These are phyloP conservation scores for Leucocoprinus birnbaumii DNA, from an alignment of 768 basidiomycete species.

Conservation along the genomic window DNA sequence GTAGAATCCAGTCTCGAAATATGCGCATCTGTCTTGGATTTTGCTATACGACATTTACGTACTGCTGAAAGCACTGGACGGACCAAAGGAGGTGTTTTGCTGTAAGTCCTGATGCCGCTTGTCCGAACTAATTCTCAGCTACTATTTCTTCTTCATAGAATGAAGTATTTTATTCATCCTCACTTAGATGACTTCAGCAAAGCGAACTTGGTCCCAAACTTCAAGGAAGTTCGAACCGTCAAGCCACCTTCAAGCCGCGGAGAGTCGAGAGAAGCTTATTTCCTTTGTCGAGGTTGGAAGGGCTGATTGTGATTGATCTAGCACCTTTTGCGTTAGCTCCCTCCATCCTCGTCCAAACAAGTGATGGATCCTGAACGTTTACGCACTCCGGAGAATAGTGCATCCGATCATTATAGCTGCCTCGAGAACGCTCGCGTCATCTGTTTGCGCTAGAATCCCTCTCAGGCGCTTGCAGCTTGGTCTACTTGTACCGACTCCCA, in stretches of 20 bases:
- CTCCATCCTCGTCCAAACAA: too few species aligned
- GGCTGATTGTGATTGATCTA: slow-evolving; percentile 15
- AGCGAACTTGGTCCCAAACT: slow-evolving; percentile 55
- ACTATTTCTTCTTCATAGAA: slow-evolving; percentile 41
- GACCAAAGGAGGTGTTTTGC: slow-evolving; percentile 46
- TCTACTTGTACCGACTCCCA: too few species aligned
- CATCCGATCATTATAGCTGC: too few species aligned
- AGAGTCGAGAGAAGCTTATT: slow-evolving; percentile 83
- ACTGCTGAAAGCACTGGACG: slow-evolving; percentile 40
- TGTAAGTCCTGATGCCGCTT: slow-evolving; percentile 44
- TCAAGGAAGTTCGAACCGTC: slow-evolving; percentile 60
- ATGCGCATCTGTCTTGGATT: slow-evolving; percentile 69
- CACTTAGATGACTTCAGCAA: slow-evolving; percentile 61
- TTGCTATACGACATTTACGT: slow-evolving; percentile 54
- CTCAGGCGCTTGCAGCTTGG: too few species aligned
- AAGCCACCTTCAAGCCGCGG: slow-evolving; percentile 83
- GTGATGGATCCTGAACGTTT: too few species aligned
- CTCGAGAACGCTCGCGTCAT: too few species aligned
- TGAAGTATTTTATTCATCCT: slow-evolving; percentile 87
- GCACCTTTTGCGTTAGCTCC: too few species aligned
- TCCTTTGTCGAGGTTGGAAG: slow-evolving; percentile 77
- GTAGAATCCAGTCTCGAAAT: slow-evolving; percentile 68
- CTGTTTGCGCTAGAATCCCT: too few species aligned
- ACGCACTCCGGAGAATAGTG: too few species aligned
- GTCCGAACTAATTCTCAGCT: slow-evolving; percentile 8